These are phyloP conservation scores for Taphrina populina DNA, from an alignment of 1,139 yeast species.

Conservation along the genomic window DNA sequence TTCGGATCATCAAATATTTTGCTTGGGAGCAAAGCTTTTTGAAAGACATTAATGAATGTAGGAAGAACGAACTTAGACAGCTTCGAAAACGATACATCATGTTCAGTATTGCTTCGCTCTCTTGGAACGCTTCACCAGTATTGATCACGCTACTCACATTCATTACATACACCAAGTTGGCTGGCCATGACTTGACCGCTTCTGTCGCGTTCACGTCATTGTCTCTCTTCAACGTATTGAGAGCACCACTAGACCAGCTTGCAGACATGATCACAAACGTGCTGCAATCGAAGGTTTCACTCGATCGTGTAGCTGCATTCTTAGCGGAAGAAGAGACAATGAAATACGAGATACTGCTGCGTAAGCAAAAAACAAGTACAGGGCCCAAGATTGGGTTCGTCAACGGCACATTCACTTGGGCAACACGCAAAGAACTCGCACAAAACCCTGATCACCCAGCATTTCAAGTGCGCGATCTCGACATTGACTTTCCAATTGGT, in stretches of 20 bases:
- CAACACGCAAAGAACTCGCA: slow-evolving; percentile 39
- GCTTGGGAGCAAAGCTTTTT: slow-evolving; percentile 81
- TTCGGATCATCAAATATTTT: slow-evolving; percentile 77
- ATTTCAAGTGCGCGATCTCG: slow-evolving; percentile 60
- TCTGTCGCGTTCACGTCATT: slow-evolving; percentile 71
- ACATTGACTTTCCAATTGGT: slow-evolving; percentile 61
- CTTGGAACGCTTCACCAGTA: slow-evolving; percentile 76
- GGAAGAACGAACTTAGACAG: slow-evolving; percentile 60
- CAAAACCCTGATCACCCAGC: slow-evolving; percentile 48
- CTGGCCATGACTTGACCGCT: slow-evolving; percentile 65
- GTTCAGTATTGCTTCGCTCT: slow-evolving; percentile 64
- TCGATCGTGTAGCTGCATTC: slow-evolving; percentile 61
- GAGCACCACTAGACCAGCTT: slow-evolving; percentile 58
- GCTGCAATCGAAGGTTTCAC: slow-evolving; percentile 41
- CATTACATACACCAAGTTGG: slow-evolving; percentile 66
- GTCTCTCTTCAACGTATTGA: slow-evolving; percentile 56
- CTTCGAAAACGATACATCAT: slow-evolving; percentile 57
- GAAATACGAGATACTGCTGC: slow-evolving; percentile 60
- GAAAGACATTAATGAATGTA: slow-evolving; percentile 59
- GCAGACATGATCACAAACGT: slow-evolving; percentile 52
- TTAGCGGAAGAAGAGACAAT: slow-evolving; percentile 68
- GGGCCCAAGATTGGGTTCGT: slow-evolving; percentile 68
- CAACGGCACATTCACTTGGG: slow-evolving; percentile 69
- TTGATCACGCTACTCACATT: slow-evolving; percentile 70
- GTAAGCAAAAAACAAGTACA: slow-evolving; percentile 48